Base-by-base conservation (phyloP, 108 stramenopile species). In the Skeletonema grethae region DNA sequence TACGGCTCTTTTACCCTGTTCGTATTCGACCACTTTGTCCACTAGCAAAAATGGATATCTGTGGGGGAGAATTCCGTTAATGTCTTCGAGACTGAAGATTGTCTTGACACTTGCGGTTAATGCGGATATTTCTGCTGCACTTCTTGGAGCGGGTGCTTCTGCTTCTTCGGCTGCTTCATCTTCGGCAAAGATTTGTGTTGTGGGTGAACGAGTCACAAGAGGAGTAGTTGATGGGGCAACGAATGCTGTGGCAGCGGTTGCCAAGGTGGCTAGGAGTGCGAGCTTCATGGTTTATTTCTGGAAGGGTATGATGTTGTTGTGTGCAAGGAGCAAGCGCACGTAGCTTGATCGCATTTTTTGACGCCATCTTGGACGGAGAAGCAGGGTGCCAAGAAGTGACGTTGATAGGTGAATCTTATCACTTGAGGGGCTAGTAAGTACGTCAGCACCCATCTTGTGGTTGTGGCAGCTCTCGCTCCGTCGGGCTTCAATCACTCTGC, bases 1-100 rank as follows among this genome's bases (percentile, higher is more conserved):
- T 7, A 99, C 95, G 59, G 95, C 96, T 36, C 88, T 70, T 84
- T 98, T 96, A 39, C 97, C 97, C 15, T 87, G 46, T 75, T 94
- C 95, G 65, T 97, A 95, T 65, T 97, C 93, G 12, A 99, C 79
- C 48, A 99, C 95, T 58, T 97, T 93, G 55, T 95, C 95, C 15
- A 95, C 91, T 12, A 95, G 70, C 20, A 90, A 87, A 71, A 95
- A 99, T 11, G 95, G 95, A 73, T 96, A 96, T 67, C 98, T 74
- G 74, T 99, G 98, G 10, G 98, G 98, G 35, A 99, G 77, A 50
- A 97, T 85, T 48, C 88, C 87, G 65, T 88, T 86, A 68, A 99
- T 96, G 59, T 99, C 90, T 65, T 97, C 95, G 39, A 91, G 82
- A n/a, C 88, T 75, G 59, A 92, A 91, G 6, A 94, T 67, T 7